Evolutionary conservation across 805 yeast species (phyloP).

Genomic region (Monosporozyma solicola): DNA sequence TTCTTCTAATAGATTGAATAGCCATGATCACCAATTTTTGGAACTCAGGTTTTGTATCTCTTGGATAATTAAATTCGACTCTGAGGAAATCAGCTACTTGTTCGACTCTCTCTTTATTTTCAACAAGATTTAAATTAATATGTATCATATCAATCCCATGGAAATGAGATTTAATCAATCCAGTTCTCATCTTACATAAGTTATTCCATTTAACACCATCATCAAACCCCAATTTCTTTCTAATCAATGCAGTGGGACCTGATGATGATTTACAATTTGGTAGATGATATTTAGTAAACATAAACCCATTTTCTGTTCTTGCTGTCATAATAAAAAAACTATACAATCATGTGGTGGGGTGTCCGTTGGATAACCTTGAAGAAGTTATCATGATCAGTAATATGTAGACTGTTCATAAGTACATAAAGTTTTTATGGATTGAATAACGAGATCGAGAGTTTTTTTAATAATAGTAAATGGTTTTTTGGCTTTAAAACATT

Average conservation of each 20-base stretch:
- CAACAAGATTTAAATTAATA: constrained; percentile 70
- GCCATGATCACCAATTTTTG: constrained; percentile 90
- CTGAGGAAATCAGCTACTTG: constrained; percentile 69
- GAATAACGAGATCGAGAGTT: no score
- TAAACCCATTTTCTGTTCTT: background rate
- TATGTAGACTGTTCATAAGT: no score
- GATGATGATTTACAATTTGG: constrained; percentile 2
- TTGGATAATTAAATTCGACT: constrained; percentile 64
- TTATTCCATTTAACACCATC: constrained; percentile 83
- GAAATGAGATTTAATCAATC: constrained; percentile 41
- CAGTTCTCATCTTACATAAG: constrained; percentile 79
- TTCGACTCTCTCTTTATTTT: constrained; percentile 75
- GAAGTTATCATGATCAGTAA: no score
- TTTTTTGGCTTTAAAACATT: no score
- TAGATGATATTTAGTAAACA: background rate
- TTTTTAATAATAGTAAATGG: no score
- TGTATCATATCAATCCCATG: constrained; percentile 46
- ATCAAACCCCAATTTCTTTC: constrained; percentile 52
- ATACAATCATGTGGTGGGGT: background rate
- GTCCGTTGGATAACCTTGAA: no score
- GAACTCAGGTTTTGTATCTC: constrained; percentile 32
- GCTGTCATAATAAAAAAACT: background rate
- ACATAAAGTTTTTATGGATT: no score
- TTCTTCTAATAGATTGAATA: constrained; percentile 84
- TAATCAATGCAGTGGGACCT: constrained; percentile 36